Conservation (phyloP, 768 basidiomycete species). For the Lactarius tabidus region DNA sequence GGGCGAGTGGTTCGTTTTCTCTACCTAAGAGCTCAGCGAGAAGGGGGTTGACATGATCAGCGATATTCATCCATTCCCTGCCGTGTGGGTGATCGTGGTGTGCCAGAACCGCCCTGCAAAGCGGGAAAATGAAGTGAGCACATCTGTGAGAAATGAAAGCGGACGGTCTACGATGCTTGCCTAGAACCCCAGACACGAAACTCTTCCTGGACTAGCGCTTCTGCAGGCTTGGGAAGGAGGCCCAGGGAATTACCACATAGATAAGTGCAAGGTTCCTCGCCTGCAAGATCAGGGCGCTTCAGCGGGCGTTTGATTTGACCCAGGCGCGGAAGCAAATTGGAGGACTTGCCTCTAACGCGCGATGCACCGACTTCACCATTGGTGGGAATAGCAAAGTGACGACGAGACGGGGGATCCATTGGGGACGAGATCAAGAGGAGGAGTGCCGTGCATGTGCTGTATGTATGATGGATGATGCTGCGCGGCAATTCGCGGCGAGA, state of each 20-base stretch:
- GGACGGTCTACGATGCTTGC: constrained; percentile 36
- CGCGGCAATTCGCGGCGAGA: no score
- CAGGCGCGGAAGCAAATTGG: constrained; percentile 13
- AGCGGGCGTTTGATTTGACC: constrained; percentile 6
- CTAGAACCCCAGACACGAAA: constrained; percentile 75
- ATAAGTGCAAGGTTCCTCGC: constrained; percentile 64
- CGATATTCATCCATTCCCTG: constrained; percentile 79
- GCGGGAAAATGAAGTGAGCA: constrained; percentile 15
- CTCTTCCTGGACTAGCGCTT: constrained; percentile 74
- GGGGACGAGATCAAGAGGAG: not conserved
- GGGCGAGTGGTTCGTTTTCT: constrained; percentile 28
- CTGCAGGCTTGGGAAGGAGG: constrained; percentile 68
- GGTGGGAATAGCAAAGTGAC: constrained; percentile 36
- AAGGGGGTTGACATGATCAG: constrained; percentile 63
- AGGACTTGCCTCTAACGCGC: constrained; percentile 23
- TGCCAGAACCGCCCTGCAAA: constrained; percentile 71
- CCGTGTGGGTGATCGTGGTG: constrained; percentile 87
- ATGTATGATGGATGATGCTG: no score
- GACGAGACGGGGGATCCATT: constrained; percentile 18
- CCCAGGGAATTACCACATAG: constrained; percentile 97
- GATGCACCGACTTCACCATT: constrained; percentile 48
- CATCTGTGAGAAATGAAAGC: constrained; percentile 25
- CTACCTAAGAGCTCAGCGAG: constrained; percentile 82
- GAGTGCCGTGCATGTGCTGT: not conserved
- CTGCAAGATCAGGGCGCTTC: constrained; percentile 27